These are phyloP conservation scores for Grosmannia clavigera DNA, from an alignment of 2,329 filamentous ascomycete species.

Conservation along the genomic window DNA sequence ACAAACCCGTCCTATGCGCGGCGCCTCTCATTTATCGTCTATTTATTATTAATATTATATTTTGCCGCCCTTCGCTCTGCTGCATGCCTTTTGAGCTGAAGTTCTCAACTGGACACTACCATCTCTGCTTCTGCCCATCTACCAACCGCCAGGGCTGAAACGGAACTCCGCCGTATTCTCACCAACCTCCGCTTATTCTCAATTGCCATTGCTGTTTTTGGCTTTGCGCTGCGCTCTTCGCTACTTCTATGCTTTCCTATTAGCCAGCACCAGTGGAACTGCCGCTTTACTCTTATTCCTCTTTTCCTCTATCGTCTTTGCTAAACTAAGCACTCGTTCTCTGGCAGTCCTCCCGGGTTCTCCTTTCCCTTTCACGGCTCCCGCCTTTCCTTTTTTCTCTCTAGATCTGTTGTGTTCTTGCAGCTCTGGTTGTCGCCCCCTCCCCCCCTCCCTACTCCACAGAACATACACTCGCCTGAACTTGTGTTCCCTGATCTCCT, in stretches of 20 bases:
- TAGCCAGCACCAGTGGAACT: not conserved
- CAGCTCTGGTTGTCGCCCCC: not conserved
- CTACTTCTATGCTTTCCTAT: not conserved
- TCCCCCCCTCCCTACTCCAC: not conserved
- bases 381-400: not conserved
- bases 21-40: not conserved
- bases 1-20: not conserved
- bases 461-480: not conserved
- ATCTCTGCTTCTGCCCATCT: not conserved
- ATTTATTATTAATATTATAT: not conserved
- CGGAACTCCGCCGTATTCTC: not conserved
- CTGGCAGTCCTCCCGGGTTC: not conserved
- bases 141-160: conserved; percentile 1
- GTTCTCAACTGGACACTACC: not conserved
- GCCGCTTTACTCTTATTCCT: not conserved
- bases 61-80: not conserved
- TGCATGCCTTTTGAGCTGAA: conserved; percentile 5
- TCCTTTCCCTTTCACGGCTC: not conserved
- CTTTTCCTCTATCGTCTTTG: not conserved
- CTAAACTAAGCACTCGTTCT: not conserved
- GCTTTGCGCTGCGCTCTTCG: not conserved
- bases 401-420: not conserved
- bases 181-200: not conserved
- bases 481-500: not conserved
- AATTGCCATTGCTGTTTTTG: not conserved